Percentiles rank a stretch among this genome's conserved stretches.
Evolutionary conservation across 2,329 filamentous ascomycete species (phyloP).

Genomic region (Claviceps digitariae): DNA sequence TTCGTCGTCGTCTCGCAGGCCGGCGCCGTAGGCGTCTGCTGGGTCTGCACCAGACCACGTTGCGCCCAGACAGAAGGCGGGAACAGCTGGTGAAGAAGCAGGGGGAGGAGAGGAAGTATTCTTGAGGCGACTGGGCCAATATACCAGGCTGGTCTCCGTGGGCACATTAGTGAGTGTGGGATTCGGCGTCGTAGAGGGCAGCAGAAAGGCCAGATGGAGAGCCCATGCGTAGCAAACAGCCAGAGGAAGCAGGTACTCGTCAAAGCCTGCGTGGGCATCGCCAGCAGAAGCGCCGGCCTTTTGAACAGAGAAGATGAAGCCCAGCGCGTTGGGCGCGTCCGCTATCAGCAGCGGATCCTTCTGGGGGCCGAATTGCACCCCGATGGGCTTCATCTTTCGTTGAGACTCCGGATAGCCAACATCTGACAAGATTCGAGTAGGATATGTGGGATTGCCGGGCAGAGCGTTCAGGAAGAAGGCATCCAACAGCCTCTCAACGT

Average conservation of each 20-base stretch:
- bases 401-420: too few relatives aligned
- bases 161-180: not conserved
- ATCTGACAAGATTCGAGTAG: too few relatives aligned
- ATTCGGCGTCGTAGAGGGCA: not conserved
- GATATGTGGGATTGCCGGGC: too few relatives aligned
- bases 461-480: too few relatives aligned
- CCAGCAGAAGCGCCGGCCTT: not conserved
- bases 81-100: not conserved
- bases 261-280: not conserved
- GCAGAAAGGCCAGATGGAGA: not conserved
- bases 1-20: not conserved
- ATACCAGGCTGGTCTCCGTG: not conserved
- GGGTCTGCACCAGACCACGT: not conserved
- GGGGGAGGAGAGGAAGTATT: not conserved
- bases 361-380: too few relatives aligned
- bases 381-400: too few relatives aligned
- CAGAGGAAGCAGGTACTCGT: not conserved
- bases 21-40: not conserved
- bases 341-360: not conserved
- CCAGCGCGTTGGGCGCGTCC: not conserved
- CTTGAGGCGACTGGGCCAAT: not conserved
- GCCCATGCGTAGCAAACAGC: not conserved
- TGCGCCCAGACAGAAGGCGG: not conserved
- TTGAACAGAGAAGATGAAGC: not conserved
- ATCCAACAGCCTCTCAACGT: too few relatives aligned